Evolutionary conservation across 2,329 filamentous ascomycete species (phyloP).

Genomic region (Talaromyces sp.): DNA sequence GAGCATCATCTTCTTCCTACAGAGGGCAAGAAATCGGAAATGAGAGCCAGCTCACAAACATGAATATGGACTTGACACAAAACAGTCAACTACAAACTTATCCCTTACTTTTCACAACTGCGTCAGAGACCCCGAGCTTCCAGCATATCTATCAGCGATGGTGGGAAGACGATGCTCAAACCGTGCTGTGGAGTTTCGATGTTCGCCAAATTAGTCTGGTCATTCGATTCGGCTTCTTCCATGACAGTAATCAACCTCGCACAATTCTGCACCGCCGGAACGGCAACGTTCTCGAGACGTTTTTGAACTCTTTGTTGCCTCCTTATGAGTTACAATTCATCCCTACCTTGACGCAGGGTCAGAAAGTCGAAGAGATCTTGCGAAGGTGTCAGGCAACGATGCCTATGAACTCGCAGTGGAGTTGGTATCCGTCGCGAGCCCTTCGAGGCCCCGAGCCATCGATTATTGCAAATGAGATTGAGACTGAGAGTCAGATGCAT

Average conservation of each 20-base stretch:
- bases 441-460: constrained; percentile 23
- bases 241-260: constrained; percentile 35
- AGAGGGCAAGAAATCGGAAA: neutral
- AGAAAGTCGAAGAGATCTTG: constrained; percentile 41
- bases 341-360: constrained; percentile 30
- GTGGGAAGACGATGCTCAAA: constrained; percentile 42
- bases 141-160: constrained; percentile 31
- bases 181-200: constrained; percentile 39
- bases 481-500: constrained; percentile 39
- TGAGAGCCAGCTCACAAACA: neutral
- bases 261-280: constrained; percentile 33
- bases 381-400: constrained; percentile 28
- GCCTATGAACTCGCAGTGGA: constrained; percentile 30
- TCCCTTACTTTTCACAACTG: constrained; percentile 29
- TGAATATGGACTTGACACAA: neutral
- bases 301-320: constrained; percentile 30
- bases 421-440: constrained; percentile 33
- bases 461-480: constrained; percentile 33
- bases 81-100: constrained; percentile 21
- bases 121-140: constrained; percentile 33
- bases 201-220: constrained; percentile 35
- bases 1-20: neutral
- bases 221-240: constrained; percentile 38
- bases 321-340: constrained; percentile 27
- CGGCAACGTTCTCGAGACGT: constrained; percentile 30